Conservation (phyloP, 2,329 filamentous ascomycete genomes). For the Fusarium pseudonygamai region DNA sequence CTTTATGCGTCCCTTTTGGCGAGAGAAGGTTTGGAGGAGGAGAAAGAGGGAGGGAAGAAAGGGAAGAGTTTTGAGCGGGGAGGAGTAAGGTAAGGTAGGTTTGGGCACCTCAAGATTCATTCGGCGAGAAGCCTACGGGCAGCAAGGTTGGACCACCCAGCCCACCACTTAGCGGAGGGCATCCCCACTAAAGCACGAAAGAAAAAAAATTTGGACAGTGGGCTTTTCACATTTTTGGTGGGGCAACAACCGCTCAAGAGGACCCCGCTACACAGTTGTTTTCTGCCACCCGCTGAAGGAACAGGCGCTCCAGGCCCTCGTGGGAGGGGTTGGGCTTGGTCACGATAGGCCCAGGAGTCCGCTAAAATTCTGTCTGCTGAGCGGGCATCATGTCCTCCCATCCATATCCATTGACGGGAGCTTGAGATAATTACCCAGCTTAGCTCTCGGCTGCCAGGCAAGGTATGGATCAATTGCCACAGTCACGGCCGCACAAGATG, state of each 20-base stretch:
- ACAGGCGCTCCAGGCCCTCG: constrained; percentile 35
- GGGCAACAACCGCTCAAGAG: constrained; percentile 10
- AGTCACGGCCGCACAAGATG: constrained; percentile 29
- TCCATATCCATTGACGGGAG: background rate
- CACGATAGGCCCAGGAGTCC: constrained; percentile 34
- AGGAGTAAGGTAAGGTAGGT: constrained; percentile 37
- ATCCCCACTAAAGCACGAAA: constrained; percentile 16
- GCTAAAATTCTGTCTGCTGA: constrained; percentile 36
- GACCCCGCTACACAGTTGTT: constrained; percentile 24
- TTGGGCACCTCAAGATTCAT: constrained; percentile 37
- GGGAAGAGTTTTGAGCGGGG: constrained; percentile 42
- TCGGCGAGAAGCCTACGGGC: constrained; percentile 21
- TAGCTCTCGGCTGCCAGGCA: background rate
- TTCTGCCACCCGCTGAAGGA: constrained; percentile 16
- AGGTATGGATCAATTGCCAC: constrained; percentile 23
- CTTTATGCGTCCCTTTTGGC: constrained; percentile 51
- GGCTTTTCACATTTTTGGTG: constrained; percentile 27
- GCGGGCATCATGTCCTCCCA: constrained; percentile 11
- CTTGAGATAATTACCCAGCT: background rate
- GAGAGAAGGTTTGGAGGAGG: constrained; percentile 36
- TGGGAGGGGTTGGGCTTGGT: constrained; percentile 23
- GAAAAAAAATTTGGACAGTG: constrained; percentile 42
- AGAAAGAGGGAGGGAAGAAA: constrained; percentile 28
- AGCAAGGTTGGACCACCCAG: constrained; percentile 29
- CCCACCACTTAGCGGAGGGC: constrained; percentile 18